Base-by-base conservation (phyloP, 2,329 filamentous ascomycete genomes). In the Venturiaceae sp. region DNA sequence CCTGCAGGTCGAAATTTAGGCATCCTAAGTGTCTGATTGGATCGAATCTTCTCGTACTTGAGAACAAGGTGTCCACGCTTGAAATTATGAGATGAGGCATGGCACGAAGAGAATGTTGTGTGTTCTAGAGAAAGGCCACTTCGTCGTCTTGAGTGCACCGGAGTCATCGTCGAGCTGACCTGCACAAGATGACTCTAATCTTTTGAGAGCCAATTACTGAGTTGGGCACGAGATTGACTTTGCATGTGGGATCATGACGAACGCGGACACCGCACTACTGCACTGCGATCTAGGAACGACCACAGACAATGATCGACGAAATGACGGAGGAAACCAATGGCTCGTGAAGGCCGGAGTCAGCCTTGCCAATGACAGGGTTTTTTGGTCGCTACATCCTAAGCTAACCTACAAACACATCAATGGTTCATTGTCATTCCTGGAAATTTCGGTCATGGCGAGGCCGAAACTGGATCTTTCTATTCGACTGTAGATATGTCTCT, bases 401-500 rank as follows among this genome's bases (percentile, higher is more conserved):
- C 41, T 26, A 46, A 28, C 19, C 7, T 28, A 11, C 21, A 30
- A 7, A 23, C 26, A 30, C 5, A 11, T n/a, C 13, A 23, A 4
- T n/a, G 23, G 23, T n/a, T n/a, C 7, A 23, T 11, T 30, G 13
- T 11, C 26, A 26, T 13, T 28, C 23, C n/a, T 6, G 28, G 21
- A 32, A 39, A 39, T 11, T n/a, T 53, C 50, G 50, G 50, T 36
- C 50, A 53, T 36, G 50, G 50, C 50, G 50, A 53, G 30, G 50
- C 50, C 50, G 50, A 53, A 1, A 28, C 28, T 14, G n/a, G 9
- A 14, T 19, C 1, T 53, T 19, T 32, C 36, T 16, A 23, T 32
- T 8, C 47, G 2, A 14, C 4, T 4, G 3, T 19, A 16, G n/a
- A 14, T 3, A 16, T 34, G n/a, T 34, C 13, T 53, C 19, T 2